Evolutionary conservation across 2,329 filamentous ascomycete species (phyloP).

Genomic region (Plectosphaerella cucumerina): DNA sequence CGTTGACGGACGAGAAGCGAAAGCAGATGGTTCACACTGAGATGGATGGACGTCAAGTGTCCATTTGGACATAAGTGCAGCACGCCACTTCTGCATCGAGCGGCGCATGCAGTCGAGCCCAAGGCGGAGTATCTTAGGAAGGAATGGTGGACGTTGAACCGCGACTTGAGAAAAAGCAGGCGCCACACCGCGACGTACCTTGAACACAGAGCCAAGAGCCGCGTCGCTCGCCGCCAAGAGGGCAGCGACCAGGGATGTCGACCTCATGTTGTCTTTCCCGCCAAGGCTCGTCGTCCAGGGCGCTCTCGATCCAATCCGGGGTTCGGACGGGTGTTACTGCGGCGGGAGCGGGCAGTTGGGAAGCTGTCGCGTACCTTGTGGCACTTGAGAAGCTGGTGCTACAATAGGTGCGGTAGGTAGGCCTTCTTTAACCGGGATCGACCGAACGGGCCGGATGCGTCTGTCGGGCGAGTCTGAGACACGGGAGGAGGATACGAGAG

Average conservation of each 20-base stretch:
- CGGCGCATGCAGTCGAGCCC: neutral
- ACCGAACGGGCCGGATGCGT: neutral
- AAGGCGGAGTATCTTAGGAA: neutral
- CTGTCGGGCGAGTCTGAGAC: neutral
- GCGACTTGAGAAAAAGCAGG: neutral
- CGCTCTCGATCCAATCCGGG: neutral
- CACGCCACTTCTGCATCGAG: neutral
- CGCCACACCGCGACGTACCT: slow-evolving; percentile 7
- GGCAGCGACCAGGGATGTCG: slow-evolving; percentile 22
- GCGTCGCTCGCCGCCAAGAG: slow-evolving; percentile 24
- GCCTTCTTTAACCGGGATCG: neutral
- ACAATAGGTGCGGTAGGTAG: neutral
- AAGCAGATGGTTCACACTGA: neutral
- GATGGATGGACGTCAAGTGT: neutral
- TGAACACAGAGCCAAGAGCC: slow-evolving; percentile 12
- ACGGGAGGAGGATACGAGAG: neutral
- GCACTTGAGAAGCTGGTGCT: neutral
- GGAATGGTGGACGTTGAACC: neutral
- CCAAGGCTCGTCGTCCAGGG: neutral
- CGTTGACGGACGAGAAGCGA: neutral
- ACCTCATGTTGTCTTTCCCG: slow-evolving; percentile 25
- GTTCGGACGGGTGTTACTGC: neutral
- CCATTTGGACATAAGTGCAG: neutral
- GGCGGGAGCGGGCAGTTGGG: neutral
- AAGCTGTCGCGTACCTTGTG: neutral